phyloP scores from a whole-genome alignment of 331 rosid species.

The Quercus phellos region DNA sequence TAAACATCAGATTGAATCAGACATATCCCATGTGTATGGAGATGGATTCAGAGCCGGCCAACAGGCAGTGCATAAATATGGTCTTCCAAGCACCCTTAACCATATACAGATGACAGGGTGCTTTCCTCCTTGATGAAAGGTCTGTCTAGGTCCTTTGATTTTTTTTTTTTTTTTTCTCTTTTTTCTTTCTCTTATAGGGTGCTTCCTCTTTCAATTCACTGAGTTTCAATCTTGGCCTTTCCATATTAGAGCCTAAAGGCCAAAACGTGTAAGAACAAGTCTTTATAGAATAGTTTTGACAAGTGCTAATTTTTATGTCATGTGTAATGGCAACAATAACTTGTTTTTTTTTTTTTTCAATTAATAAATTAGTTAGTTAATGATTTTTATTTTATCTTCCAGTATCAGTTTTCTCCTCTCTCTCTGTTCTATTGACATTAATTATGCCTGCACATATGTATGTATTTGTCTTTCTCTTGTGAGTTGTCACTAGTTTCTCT shows the following conservation, averaged over 20 bases:
- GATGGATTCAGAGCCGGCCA: slow-evolving; percentile 94
- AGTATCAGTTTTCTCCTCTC: not conserved
- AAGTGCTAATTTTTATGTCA: not conserved
- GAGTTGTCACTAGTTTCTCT: no score
- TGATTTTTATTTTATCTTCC: not conserved
- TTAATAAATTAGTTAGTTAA: not conserved
- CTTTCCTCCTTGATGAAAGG: slow-evolving; percentile 57
- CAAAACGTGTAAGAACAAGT: slow-evolving; percentile 30
- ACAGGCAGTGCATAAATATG: slow-evolving; percentile 71
- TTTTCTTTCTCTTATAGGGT: not conserved
- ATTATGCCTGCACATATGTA: not conserved
- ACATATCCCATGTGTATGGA: slow-evolving; percentile 93
- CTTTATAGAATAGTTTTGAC: slow-evolving; percentile 19
- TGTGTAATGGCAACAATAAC: not conserved
- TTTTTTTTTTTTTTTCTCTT: not conserved
- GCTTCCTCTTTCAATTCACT: slow-evolving; percentile 31
- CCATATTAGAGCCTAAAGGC: slow-evolving; percentile 47
- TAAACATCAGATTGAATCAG: slow-evolving; percentile 91
- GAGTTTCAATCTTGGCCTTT: slow-evolving; percentile 43
- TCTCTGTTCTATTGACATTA: not conserved
- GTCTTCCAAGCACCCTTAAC: slow-evolving; percentile 74
- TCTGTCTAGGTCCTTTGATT: slow-evolving; percentile 11
- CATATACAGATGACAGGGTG: slow-evolving; percentile 79
- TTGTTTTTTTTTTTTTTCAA: not conserved
- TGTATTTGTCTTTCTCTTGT: not conserved